These are phyloP conservation scores for Cercospora sp. DNA, from an alignment of 2,329 filamentous ascomycete species.

Conservation along the genomic window DNA sequence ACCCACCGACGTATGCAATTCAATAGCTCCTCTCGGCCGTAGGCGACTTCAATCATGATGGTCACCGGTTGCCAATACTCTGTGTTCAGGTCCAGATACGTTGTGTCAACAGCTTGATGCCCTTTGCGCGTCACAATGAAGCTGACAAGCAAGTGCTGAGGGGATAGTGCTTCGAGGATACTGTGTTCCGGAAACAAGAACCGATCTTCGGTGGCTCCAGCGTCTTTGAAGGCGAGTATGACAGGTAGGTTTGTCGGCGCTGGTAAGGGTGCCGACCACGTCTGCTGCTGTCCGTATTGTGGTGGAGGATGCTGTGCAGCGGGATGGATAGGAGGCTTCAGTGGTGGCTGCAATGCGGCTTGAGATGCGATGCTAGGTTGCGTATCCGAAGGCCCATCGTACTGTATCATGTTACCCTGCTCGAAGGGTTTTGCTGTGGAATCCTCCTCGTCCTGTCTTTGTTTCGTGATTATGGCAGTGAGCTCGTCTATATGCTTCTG, in stretches of 20 bases:
- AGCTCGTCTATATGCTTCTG: slow-evolving; percentile 80
- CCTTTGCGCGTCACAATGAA: slow-evolving; percentile 76
- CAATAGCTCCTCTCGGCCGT: slow-evolving; percentile 53
- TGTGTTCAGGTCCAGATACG: slow-evolving; percentile 46
- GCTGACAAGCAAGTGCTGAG: slow-evolving; percentile 64
- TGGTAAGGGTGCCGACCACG: slow-evolving; percentile 20
- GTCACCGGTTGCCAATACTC: slow-evolving; percentile 79
- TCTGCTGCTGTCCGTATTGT: slow-evolving; percentile 30
- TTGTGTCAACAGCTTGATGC: slow-evolving; percentile 51
- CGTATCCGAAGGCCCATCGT: slow-evolving; percentile 26
- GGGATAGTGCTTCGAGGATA: slow-evolving; percentile 65
- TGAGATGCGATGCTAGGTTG: slow-evolving; percentile 2
- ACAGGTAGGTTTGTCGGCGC: slow-evolving; percentile 59
- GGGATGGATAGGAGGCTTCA: slow-evolving; percentile 15
- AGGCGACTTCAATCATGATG: slow-evolving; percentile 54
- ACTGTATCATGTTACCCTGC: slow-evolving; percentile 25
- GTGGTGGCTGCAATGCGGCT: slow-evolving; percentile 15
- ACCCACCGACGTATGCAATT: slow-evolving; percentile 59
- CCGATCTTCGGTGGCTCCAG: slow-evolving; percentile 66
- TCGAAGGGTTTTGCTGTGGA: slow-evolving; percentile 18
- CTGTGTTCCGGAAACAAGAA: slow-evolving; percentile 78
- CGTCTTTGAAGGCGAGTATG: slow-evolving; percentile 63
- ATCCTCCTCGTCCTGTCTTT: slow-evolving; percentile 39
- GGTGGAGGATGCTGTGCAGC: slow-evolving; percentile 15
- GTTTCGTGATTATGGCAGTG: slow-evolving; percentile 53